Conservation (phyloP, 2,329 filamentous ascomycete genomes). For the Aureobasidium musti region DNA sequence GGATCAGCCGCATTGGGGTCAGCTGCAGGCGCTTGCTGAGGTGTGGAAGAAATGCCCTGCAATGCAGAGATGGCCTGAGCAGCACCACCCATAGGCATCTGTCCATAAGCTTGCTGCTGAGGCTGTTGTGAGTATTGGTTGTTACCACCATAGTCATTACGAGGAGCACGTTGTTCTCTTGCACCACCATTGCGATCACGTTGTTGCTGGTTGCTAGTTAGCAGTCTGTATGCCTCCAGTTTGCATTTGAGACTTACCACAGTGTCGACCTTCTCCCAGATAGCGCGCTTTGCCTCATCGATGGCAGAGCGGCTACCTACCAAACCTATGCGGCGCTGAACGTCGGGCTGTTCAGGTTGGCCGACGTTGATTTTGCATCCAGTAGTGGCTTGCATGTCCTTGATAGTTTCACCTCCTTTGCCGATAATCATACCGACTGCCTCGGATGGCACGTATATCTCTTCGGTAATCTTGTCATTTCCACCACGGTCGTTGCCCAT, state of each 20-base stretch:
- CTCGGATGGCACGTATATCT: constrained; percentile 83
- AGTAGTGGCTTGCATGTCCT: constrained; percentile 84
- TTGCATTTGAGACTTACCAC: constrained; percentile 48
- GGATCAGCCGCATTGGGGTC: constrained; percentile 57
- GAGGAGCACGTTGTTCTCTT: constrained; percentile 34
- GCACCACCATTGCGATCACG: constrained; percentile 32
- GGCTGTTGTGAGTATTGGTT: constrained; percentile 39
- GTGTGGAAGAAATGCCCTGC: constrained; percentile 32
- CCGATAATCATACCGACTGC: constrained; percentile 96
- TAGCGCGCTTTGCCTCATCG: constrained; percentile 75
- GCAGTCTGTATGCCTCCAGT: neutral
- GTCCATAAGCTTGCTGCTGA: constrained; percentile 45
- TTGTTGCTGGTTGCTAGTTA: constrained; percentile 30
- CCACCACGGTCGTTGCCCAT: constrained; percentile 48
- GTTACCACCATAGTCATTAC: constrained; percentile 39
- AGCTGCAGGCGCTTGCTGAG: constrained; percentile 45
- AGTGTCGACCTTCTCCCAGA: constrained; percentile 89
- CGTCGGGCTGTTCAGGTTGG: constrained; percentile 75
- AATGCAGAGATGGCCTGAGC: constrained; percentile 29
- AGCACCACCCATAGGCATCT: constrained; percentile 29
- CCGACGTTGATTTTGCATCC: constrained; percentile 96
- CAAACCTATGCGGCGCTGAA: constrained; percentile 82
- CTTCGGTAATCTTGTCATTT: constrained; percentile 74
- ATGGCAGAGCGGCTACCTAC: constrained; percentile 78
- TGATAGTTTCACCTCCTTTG: constrained; percentile 89